Conservation (phyloP, 768 basidiomycete genomes). For the Phaeotremella skinneri region DNA sequence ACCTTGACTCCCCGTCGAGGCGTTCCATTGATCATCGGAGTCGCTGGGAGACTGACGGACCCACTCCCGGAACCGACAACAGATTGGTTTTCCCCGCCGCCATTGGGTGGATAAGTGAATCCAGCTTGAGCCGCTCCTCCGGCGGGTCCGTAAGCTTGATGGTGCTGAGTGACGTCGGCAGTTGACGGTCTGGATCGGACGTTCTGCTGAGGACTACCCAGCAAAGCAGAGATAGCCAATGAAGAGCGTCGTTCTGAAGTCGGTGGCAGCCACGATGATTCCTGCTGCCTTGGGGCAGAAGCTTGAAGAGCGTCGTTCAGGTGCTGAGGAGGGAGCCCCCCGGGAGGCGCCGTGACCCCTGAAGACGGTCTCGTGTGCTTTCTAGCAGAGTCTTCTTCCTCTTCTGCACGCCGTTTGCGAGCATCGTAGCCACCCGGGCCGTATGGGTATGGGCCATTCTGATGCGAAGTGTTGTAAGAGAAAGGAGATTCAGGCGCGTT, state of each 20-base stretch:
- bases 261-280: slow-evolving; percentile 42
- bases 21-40: slow-evolving; percentile 7
- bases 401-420: slow-evolving; percentile 33
- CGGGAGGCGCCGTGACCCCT: neutral
- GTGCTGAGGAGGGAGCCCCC: slow-evolving; percentile 9
- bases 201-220: slow-evolving; percentile 41
- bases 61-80: neutral
- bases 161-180: slow-evolving; percentile 7
- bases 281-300: slow-evolving; percentile 11
- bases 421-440: slow-evolving; percentile 21
- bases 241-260: slow-evolving; percentile 39
- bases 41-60: slow-evolving; percentile 5
- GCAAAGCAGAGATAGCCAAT: slow-evolving; percentile 44
- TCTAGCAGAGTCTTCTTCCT: slow-evolving; percentile 17
- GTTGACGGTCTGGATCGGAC: slow-evolving; percentile 33
- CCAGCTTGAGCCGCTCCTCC: slow-evolving; percentile 3
- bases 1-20: slow-evolving; percentile 1
- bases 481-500: slow-evolving; percentile 32
- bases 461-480: slow-evolving; percentile 29
- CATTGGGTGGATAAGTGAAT: slow-evolving; percentile 9
- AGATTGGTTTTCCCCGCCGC: slow-evolving; percentile 3
- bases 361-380: slow-evolving; percentile 19
- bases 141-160: slow-evolving; percentile 4
- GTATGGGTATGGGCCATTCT: slow-evolving; percentile 7
- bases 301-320: slow-evolving; percentile 19